Evolutionary conservation across 257 asterid genomes (phyloP).

Genomic region (Solanum paucissectum): DNA sequence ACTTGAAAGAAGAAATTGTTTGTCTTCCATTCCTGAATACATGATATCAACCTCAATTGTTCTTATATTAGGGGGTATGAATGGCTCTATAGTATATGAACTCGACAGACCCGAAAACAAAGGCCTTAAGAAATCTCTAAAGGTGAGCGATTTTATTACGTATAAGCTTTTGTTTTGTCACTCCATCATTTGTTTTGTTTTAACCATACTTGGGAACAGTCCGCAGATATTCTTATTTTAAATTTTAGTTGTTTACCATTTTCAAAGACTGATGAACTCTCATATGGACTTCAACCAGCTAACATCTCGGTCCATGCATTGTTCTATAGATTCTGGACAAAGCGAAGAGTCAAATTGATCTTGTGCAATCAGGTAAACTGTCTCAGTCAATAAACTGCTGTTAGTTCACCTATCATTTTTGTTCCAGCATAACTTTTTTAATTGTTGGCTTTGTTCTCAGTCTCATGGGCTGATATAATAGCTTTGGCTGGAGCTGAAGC

Average conservation of each 20-base stretch:
- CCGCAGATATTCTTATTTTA: background rate
- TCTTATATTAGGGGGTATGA: constrained; percentile 73
- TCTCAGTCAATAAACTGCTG: background rate
- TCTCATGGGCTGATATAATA: constrained; percentile 89
- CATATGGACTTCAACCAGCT: constrained; percentile 19
- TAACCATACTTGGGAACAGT: background rate
- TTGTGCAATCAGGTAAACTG: constrained; percentile 42
- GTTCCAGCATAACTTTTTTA: background rate
- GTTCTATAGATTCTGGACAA: constrained; percentile 63
- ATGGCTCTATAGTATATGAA: constrained; percentile 78
- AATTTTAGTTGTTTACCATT: constrained; percentile 10
- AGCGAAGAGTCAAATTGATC: constrained; percentile 61
- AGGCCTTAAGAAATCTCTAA: constrained; percentile 68
- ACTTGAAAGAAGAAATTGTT: background rate
- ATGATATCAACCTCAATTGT: background rate
- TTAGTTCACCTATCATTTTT: background rate
- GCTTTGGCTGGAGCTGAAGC: constrained; percentile 94
- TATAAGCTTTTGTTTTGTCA: background rate
- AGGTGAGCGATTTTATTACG: constrained; percentile 30
- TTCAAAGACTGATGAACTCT: constrained; percentile 13
- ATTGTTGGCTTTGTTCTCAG: constrained; percentile 24
- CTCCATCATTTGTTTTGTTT: background rate
- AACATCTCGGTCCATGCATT: constrained; percentile 34
- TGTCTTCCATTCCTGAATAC: background rate
- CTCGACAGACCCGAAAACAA: constrained; percentile 80